Evolutionary conservation across 306 rosid species (phyloP), one percentile per base, ranked within the genome.

Genomic region (Trifolium dubium): DNA sequence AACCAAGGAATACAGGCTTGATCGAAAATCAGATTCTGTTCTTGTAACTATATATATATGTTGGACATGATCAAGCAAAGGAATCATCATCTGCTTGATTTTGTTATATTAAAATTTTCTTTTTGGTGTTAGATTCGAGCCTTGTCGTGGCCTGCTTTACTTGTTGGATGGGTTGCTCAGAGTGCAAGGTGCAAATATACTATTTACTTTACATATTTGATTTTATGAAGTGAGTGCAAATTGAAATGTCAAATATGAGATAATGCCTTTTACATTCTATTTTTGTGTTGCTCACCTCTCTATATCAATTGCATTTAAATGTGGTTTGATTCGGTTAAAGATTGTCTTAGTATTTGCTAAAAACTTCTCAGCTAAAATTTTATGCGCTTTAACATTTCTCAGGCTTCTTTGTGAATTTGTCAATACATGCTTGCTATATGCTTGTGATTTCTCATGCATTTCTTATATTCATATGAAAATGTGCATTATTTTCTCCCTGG

Each of bases 101-200:
- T 77, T 47, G 62, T 77, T 60, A 40, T 59, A 10, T 6, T 14
- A 14, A 39, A 30, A 70, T n/a, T 37, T 35, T 60, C 51, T 62
- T 61, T 70, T 23, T 54, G 64, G 14, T 77, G 49, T 79, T 81
- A 88, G 90, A 86, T 88, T 78, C 88, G 90, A 74, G 89, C 74
- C 49, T 79, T 83, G 49, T 84, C 90, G 0, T 86, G 90, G 87
- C 87, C 87, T 67, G 86, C 90, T 60, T 54, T 86, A 56, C 90
- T 86, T 37, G 86, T 78, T 69, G 90, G 90, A 34, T 81, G 84
- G 87, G 85, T 86, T 75, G 87, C 90, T 75, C 86, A 86, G 58
- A 86, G 90, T 58, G 86, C 90, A 72, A 86, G 90, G 87, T 86
- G 75, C 50, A 63, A 63, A 37, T 54, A 53, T 68, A 65, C 40